phyloP scores from a whole-genome alignment of 1,284 basidiomycete species.

The Wallemia hederae region DNA sequence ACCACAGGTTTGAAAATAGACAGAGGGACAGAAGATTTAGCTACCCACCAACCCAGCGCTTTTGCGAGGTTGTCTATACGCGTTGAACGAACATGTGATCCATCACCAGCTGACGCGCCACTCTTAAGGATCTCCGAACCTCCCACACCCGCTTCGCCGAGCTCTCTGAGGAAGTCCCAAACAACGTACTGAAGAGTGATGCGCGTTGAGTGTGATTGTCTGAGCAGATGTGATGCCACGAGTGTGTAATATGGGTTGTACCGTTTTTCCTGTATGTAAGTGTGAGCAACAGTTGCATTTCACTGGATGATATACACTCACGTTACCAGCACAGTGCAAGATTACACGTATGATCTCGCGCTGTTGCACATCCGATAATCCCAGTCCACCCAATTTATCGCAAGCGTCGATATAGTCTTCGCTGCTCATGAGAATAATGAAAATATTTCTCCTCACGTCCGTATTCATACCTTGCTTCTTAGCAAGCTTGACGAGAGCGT shows the following conservation, averaged over 20 bases:
- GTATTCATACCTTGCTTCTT: conserved; percentile 96
- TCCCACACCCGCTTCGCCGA: conserved; percentile 58
- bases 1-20: conserved; percentile 68
- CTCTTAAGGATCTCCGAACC: conserved; percentile 46
- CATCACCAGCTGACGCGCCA: conserved; percentile 20
- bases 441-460: conserved; percentile 65
- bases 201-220: conserved; percentile 30
- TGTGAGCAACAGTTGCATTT: too few species aligned
- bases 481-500: conserved; percentile 42
- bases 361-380: conserved; percentile 65
- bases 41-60: conserved; percentile 59
- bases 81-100: conserved; percentile 28
- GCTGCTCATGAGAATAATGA: conserved; percentile 75
- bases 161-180: conserved; percentile 84
- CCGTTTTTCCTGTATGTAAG: conserved; percentile 65
- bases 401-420: conserved; percentile 91
- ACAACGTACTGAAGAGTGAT: conserved; percentile 85
- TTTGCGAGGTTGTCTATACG: conserved; percentile 35
- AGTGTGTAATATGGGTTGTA: conserved; percentile 95
- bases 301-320: too few species aligned
- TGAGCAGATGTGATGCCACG: conserved; percentile 32
- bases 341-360: conserved; percentile 77
- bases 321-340: conserved; percentile 75
- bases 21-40: conserved; percentile 37
- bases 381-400: conserved; percentile 51